Evolutionary conservation across 2,329 filamentous ascomycete species (phyloP), one percentile per base, ranked within the genome.

Genomic region (Aureobasidium sp.): DNA sequence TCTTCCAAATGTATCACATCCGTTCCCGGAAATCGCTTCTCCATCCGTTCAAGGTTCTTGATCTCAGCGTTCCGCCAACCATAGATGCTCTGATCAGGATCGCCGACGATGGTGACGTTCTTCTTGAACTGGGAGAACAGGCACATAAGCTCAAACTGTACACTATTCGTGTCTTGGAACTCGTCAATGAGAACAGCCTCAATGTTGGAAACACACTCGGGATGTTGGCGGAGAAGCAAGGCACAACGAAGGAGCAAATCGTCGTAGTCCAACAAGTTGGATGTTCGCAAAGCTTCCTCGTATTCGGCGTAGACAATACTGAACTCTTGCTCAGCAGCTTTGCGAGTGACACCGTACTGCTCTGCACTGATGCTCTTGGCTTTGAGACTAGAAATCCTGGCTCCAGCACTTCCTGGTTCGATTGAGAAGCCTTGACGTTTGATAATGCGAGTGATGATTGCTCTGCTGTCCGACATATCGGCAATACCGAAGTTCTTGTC

Each of bases 1-100:
- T 97, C 89, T 71, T 97, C 90, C 2, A 99, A 79, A 6, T 93
- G 86, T 48, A 97, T 85, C 62, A 94, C 88, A 5, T 91, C 82
- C 0, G 91, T 94, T 30, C 88, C 82, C 0, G 86, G 86, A 69
- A 89, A 97, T 62, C 90, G 86, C 45, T 79, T 78, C 58, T 91
- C 83, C 79, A 99, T 86, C 2, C 89, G 85, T 66, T 84, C 83
- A 51, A 97, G 80, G 68, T 97, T 99, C 71, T 88, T 88, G 67
- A 93, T 90, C 73, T 99, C 93, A 10, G 94, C 93, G 8, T 91
- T 92, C 25, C 93, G 87, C 81, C 95, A 99, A 25, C 93, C 90
- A 72, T 97, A 99, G 62, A 99, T 99, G 72, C 92, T 97, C 74
- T 99, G 93, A 72, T 99, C 94, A 0, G 94, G 93, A 71, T 99